Percentiles rank a stretch among this genome's conserved stretches.
Conservation (phyloP, 352 stramenopile species). For the Phytopythium sindhum region DNA sequence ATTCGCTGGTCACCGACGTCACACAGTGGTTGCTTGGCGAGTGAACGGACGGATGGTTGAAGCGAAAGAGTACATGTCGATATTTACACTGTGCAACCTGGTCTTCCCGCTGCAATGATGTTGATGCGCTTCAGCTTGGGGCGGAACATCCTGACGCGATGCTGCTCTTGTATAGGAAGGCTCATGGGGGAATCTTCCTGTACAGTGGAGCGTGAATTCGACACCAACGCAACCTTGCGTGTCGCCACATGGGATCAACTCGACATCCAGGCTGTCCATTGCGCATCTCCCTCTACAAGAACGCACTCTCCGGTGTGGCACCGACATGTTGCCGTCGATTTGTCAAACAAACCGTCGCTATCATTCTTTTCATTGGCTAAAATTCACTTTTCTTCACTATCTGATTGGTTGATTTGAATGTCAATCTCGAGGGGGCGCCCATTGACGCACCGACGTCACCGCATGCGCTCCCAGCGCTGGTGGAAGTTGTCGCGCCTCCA, state of each 20-base stretch:
- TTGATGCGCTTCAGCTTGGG: not conserved
- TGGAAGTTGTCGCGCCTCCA: not conserved
- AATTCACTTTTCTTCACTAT: not conserved
- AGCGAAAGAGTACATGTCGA: not conserved
- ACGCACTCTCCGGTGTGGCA: too few species aligned
- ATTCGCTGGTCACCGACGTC: not conserved
- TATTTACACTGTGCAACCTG: not conserved
- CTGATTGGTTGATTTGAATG: not conserved
- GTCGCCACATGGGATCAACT: too few species aligned
- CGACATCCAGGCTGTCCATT: not conserved
- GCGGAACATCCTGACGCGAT: not conserved
- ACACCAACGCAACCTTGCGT: not conserved
- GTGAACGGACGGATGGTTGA: not conserved
- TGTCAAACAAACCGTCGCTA: not conserved
- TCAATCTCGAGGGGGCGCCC: not conserved
- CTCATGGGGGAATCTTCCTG: not conserved
- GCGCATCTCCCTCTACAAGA: not conserved
- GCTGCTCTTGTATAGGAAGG: slow-evolving; percentile 1
- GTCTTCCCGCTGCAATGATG: not conserved
- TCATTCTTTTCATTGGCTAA: not conserved
- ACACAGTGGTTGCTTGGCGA: not conserved
- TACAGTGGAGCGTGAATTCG: not conserved
- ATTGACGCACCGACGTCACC: slow-evolving; percentile 9
- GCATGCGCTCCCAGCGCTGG: not conserved
- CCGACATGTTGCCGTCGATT: too few species aligned